A percentile compares a stretch with the other conserved stretches of the same genome.
phyloP scores from a whole-genome alignment of 2,329 filamentous ascomycete species.

The Parascedosporium putredinis region DNA sequence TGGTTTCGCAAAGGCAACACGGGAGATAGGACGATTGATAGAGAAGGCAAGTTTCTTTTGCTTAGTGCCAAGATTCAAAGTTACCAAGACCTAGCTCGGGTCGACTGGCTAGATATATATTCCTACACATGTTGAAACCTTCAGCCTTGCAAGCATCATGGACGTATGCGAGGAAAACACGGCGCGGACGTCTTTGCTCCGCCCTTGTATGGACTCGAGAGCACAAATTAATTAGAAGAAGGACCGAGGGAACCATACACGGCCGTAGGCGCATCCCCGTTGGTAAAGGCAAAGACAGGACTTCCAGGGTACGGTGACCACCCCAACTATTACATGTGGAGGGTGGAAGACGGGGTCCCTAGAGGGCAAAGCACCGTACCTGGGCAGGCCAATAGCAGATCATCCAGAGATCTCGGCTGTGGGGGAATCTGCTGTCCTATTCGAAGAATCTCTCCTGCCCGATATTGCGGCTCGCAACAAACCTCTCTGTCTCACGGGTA shows the following conservation, averaged over 20 bases:
- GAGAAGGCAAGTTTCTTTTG: neutral
- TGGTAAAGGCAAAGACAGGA: no score
- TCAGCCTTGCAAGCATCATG: neutral
- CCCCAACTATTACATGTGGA: no score
- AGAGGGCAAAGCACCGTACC: neutral
- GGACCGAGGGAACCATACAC: neutral
- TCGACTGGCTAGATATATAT: neutral
- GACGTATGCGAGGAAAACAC: neutral
- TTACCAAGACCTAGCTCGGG: neutral
- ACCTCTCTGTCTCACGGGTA: no score
- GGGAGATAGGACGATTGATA: neutral
- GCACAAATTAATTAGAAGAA: slow-evolving; percentile 4
- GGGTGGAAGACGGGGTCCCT: no score
- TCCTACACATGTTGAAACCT: neutral
- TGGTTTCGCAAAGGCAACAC: neutral
- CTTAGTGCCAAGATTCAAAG: neutral
- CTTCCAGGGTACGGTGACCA: no score
- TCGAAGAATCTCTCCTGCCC: neutral
- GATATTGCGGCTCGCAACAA: neutral
- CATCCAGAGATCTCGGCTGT: neutral
- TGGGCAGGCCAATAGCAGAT: neutral
- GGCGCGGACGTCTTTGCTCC: slow-evolving; percentile 7
- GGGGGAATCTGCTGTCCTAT: neutral
- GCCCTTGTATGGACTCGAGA: neutral
- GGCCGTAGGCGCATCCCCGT: no score